Evolutionary conservation across 352 stramenopile species (phyloP), one percentile per base, ranked within the genome.

Genomic region (Globisporangium cederbergense): DNA sequence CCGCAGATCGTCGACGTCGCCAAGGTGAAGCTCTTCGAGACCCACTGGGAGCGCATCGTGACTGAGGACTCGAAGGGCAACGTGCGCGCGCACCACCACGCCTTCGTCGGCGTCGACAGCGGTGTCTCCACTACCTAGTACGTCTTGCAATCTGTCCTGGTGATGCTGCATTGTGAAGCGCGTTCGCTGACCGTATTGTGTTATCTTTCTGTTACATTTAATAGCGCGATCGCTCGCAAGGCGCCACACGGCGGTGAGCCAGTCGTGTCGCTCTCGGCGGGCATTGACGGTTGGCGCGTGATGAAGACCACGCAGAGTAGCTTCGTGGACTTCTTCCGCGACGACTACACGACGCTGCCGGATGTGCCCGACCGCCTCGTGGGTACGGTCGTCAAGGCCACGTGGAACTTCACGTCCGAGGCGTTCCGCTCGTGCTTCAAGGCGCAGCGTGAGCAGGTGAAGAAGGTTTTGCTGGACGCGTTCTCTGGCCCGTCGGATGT

Each of bases 241-340:
- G 64, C 75, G 18, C 59, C 65, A 10, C 53, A 68, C 55, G 54
- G 69, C 11, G 71, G 72, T 14, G 66, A 71, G 34, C 68, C 72
- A 1, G 50, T 75, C 40, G 60, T 92, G 62, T 82, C 76, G 34
- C 66, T 92, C 45, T 70, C 81, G 50, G 78, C 80, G 22, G 83
- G 83, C 34, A 69, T 92, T 11, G 72, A 83, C 50, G 79, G 75
- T 20, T 79, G 95, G 59, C 89, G 84, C 53, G 81, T 96, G 59
- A 85, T 97, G 62, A 97, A 97, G 78, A 97, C 89, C 40, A 91
- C 89, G 50, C 88, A 97, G 78, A 92, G 81, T 71, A 77, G 81
- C 60, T 96, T 97, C 64, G 81, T 90, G 32, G 70, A 92, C 61
- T 97, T 96, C 66, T 91, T 94, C 72, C 81, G 79, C 50, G 85